Conservation (phyloP, 2,329 filamentous ascomycete genomes). For the Aureobasidium sp. region DNA sequence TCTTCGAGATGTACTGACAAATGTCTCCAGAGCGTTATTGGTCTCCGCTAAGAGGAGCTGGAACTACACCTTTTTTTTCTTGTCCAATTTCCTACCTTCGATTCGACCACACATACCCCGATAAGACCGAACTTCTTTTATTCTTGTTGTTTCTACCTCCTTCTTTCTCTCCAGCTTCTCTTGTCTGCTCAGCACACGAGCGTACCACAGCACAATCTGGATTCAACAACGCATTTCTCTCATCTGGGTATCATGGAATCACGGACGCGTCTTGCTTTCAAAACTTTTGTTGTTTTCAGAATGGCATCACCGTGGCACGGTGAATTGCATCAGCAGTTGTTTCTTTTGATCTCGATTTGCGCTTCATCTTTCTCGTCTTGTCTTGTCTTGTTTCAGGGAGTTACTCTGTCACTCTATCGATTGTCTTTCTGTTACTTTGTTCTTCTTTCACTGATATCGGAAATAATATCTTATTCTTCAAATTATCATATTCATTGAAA, state of each 20-base stretch:
- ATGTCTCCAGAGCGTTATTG: constrained; percentile 18
- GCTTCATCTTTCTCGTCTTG: neutral
- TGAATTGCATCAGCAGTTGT: neutral
- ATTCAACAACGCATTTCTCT: constrained; percentile 1
- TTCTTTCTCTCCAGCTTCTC: neutral
- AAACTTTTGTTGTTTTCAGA: neutral
- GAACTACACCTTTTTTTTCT: neutral
- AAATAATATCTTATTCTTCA: neutral
- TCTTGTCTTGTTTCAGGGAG: neutral
- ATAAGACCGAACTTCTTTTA: constrained; percentile 5
- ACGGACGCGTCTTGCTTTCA: neutral
- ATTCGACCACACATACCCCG: constrained; percentile 11
- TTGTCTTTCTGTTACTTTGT: neutral
- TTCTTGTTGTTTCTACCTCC: neutral
- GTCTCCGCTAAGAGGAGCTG: constrained; percentile 15
- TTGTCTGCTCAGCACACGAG: neutral
- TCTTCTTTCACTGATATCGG: neutral
- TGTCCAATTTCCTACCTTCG: neutral
- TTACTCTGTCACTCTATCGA: neutral
- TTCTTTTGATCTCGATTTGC: neutral
- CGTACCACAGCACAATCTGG: neutral
- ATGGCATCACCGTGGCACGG: neutral
- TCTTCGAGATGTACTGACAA: neutral
- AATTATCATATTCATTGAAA: neutral
- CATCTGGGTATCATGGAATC: constrained; percentile 2